Conservation (phyloP, 441 rosid species). For the Syzygium syzygioides region DNA sequence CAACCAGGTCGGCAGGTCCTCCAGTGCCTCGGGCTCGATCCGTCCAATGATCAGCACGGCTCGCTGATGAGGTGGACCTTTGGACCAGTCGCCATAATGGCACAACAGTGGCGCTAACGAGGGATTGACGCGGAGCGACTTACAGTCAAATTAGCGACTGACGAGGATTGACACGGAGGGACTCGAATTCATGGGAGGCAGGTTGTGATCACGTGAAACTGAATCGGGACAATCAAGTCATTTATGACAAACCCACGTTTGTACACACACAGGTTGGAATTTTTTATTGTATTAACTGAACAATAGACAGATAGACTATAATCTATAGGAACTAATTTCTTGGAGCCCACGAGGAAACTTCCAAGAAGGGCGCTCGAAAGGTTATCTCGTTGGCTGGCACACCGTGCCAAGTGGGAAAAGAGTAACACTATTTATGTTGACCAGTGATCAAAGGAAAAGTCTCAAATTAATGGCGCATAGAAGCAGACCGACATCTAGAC, state of each 20-base stretch:
- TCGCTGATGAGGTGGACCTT: background rate
- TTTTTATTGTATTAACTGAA: too few species aligned
- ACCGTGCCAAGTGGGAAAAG: too few species aligned
- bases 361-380: too few species aligned
- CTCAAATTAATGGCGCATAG: too few species aligned
- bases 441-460: too few species aligned
- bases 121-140: background rate
- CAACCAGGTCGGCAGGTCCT: background rate
- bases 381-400: too few species aligned
- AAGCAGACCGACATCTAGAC: too few species aligned
- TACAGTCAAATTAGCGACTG: background rate
- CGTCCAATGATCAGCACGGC: background rate
- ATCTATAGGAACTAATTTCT: too few species aligned
- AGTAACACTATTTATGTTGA: too few species aligned
- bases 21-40: background rate
- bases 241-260: background rate
- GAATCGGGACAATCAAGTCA: background rate
- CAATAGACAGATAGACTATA: too few species aligned
- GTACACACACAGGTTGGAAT: background rate
- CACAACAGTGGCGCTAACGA: accelerated
- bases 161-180: background rate
- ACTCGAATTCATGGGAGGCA: background rate
- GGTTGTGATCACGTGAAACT: background rate
- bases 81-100: background rate
- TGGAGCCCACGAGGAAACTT: too few species aligned